Base-by-base conservation (phyloP, 208 protist genomes). In the Wallacemonas collosoma region DNA sequence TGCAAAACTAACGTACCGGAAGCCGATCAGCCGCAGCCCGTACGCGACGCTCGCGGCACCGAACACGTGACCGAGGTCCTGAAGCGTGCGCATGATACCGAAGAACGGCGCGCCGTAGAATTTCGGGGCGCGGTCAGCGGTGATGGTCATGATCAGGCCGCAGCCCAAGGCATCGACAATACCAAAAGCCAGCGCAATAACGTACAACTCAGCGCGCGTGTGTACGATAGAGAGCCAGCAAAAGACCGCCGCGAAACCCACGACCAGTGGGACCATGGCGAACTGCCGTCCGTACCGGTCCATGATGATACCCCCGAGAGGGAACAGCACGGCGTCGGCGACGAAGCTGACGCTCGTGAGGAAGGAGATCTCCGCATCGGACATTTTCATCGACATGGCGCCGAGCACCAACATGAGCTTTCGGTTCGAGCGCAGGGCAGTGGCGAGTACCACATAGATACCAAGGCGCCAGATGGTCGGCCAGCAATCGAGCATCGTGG, bases 371-470 rank as follows among this genome's bases (percentile, higher is more conserved):
- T 93, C 73, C 26, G 85, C 77, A 51, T 93, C 81, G 45, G 77
- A 79, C 70, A 97, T 82, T 15, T 71, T 72, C 14, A 80, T 54
- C 6, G 75, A 77, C 85, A 95, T 89, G 12, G 79, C 83, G 2
- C 86, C 85, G 67, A 97, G 85, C 43, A 83, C 79, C 35, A 95
- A 61, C 55, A 97, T 86, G 38, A 95, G 82, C 79, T 97, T 95
- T 38, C 88, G 86, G 64, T 93, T 95, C 0, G 82, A 73, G 0
- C 92, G 90, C 17, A 97, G 75, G 3, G 84, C 72, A 15, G 80
- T 80, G 73, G 80, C 84, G 26, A 94, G 73, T 26, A 95, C 70
- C 17, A 90, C 73, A 70, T 90, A 93, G 17, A 95, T n/a, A 26
- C 92, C 92, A 2, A 97, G 75, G 5, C 89, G 86, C 84, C 87